Evolutionary conservation across 345 rosid species (phyloP).

Genomic region (Populus euphratica): DNA sequence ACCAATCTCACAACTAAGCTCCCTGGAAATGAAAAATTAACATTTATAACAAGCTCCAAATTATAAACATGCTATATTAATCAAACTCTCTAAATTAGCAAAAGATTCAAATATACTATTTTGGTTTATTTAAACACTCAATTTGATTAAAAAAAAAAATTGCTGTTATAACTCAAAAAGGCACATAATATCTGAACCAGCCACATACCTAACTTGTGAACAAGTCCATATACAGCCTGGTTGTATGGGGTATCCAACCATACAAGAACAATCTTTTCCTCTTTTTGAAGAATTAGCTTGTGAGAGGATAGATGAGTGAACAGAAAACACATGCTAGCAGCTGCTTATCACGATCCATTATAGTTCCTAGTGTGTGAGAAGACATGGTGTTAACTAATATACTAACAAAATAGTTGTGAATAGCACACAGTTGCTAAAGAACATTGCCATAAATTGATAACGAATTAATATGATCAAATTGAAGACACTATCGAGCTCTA

Average conservation of each 20-base stretch:
- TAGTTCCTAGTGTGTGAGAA: constrained; percentile 50
- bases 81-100: constrained; percentile 8
- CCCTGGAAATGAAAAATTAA: constrained; percentile 43
- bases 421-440: constrained; percentile 1
- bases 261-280: constrained; percentile 90
- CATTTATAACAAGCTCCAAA: constrained; percentile 11
- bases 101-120: constrained; percentile 7
- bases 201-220: constrained; percentile 78
- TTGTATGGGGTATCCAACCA: constrained; percentile 95
- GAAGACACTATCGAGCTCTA: not conserved
- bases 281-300: constrained; percentile 91
- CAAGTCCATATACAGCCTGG: constrained; percentile 93
- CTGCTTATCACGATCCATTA: constrained; percentile 57
- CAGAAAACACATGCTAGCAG: constrained; percentile 73
- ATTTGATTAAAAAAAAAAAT: not conserved
- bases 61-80: not conserved
- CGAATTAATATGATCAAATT: not conserved
- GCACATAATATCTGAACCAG: constrained; percentile 4
- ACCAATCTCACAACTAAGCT: constrained; percentile 93
- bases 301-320: constrained; percentile 82
- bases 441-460: not conserved
- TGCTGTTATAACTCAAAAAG: not conserved
- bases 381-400: constrained; percentile 11
- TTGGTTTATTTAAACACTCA: constrained; percentile 12
- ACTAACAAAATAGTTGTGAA: constrained; percentile 11